phyloP scores from a whole-genome alignment of 257 asterid species.

The Fraxinus excelsior region DNA sequence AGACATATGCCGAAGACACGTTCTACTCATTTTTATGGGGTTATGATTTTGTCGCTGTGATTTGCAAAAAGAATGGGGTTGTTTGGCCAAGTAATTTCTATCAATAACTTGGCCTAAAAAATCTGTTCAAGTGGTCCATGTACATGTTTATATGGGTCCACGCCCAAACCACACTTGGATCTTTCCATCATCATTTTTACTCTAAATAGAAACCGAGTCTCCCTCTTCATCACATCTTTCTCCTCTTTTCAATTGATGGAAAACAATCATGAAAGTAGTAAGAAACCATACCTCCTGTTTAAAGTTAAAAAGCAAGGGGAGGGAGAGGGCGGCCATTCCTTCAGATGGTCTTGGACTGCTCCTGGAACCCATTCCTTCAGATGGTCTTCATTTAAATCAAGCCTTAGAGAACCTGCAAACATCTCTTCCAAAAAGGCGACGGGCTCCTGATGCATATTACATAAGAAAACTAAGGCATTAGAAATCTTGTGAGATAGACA shows the following conservation, averaged over 20 bases:
- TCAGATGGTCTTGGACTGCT: too few species aligned
- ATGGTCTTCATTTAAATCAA: slow-evolving; percentile 85
- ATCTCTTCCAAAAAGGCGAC: slow-evolving; percentile 84
- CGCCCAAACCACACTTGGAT: background rate
- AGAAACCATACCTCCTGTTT: slow-evolving; percentile 69
- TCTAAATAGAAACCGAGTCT: background rate
- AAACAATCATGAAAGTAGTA: background rate
- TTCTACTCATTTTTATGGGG: background rate
- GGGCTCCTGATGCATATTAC: slow-evolving; percentile 74
- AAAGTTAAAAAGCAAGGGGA: slow-evolving; percentile 76
- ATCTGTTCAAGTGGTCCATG: background rate
- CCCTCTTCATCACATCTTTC: background rate
- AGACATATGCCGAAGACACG: background rate
- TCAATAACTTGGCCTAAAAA: background rate
- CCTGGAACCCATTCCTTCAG: slow-evolving; percentile 77
- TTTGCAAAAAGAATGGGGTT: background rate
- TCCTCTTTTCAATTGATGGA: background rate
- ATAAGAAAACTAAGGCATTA: background rate
- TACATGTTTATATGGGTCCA: background rate
- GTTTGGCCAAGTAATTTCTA: background rate
- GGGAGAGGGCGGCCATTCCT: slow-evolving; percentile 82
- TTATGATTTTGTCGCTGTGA: background rate
- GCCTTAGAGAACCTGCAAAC: slow-evolving; percentile 82
- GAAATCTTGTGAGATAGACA: background rate
- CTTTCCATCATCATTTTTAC: background rate